These are phyloP conservation scores for Quercus aquifolioides DNA, from an alignment of 306 rosid species.

Conservation along the genomic window DNA sequence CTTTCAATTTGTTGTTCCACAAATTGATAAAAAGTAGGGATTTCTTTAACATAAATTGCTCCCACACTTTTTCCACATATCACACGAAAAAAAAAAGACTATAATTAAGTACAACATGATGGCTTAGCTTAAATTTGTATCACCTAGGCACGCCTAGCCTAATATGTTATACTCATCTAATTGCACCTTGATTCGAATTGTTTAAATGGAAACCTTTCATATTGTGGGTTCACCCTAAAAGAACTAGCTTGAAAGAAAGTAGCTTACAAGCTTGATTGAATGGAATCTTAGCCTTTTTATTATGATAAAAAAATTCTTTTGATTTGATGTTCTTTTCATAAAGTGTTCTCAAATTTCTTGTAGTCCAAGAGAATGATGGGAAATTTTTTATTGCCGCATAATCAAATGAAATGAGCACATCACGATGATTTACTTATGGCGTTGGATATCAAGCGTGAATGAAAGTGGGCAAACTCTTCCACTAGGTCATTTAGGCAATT, in stretches of 20 bases:
- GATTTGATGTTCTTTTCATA: not conserved
- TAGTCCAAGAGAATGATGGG: not conserved
- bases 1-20: constrained; percentile 11
- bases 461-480: no score
- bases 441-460: no score
- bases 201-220: no score
- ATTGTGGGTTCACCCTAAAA: no score
- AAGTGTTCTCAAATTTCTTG: not conserved
- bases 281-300: not conserved
- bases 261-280: not conserved
- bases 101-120: not conserved
- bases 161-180: not conserved
- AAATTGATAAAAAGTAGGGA: not conserved
- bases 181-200: no score
- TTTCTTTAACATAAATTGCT: not conserved
- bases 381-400: not conserved
- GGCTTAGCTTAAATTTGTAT: not conserved
- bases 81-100: not conserved
- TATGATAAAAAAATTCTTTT: not conserved
- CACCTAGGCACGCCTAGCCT: not conserved
- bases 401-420: not conserved
- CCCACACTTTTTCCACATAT: not conserved
- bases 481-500: no score
- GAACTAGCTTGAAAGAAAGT: no score
- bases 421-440: not conserved